These are phyloP conservation scores for Wickerhamomyces pijperi DNA, from an alignment of 805 yeast genomes.

Conservation along the genomic window DNA sequence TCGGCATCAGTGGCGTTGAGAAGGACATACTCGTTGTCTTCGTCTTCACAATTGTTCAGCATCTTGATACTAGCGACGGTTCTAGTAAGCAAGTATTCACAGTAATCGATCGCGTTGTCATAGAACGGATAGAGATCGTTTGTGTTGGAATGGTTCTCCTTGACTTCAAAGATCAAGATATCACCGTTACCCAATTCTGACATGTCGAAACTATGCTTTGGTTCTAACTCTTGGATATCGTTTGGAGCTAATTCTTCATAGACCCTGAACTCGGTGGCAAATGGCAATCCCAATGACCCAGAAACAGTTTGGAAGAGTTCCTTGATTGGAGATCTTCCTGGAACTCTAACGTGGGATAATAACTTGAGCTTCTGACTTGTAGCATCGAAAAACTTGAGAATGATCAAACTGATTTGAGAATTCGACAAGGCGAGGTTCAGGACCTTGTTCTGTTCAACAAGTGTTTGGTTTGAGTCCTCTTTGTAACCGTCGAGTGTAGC, in stretches of 20 bases:
- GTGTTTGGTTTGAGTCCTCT: not conserved
- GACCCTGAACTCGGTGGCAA: constrained; percentile 24
- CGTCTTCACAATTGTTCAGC: constrained; percentile 25
- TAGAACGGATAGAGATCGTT: constrained; percentile 21
- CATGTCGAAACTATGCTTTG: constrained; percentile 33
- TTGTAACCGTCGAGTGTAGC: too few species aligned
- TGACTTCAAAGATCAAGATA: constrained; percentile 28
- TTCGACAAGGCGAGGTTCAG: too few species aligned
- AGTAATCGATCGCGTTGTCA: constrained; percentile 33
- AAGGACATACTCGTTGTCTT: constrained; percentile 39
- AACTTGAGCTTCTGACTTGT: constrained; percentile 47
- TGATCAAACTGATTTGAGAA: constrained; percentile 19
- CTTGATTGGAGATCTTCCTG: constrained; percentile 33
- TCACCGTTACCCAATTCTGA: constrained; percentile 62
- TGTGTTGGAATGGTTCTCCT: constrained; percentile 12
- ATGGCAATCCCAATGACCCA: constrained; percentile 27
- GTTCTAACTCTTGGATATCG: constrained; percentile 31
- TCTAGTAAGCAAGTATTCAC: constrained; percentile 45
- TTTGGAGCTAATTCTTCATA: constrained; percentile 55
- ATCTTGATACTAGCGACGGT: constrained; percentile 46
- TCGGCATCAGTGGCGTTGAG: constrained; percentile 19
- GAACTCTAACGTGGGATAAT: constrained; percentile 44
- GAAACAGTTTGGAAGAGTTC: constrained; percentile 30
- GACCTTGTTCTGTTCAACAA: not conserved
- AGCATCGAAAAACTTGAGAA: constrained; percentile 61